Evolutionary conservation across 257 asterid species (phyloP).

Genomic region (Primulina eburnea): DNA sequence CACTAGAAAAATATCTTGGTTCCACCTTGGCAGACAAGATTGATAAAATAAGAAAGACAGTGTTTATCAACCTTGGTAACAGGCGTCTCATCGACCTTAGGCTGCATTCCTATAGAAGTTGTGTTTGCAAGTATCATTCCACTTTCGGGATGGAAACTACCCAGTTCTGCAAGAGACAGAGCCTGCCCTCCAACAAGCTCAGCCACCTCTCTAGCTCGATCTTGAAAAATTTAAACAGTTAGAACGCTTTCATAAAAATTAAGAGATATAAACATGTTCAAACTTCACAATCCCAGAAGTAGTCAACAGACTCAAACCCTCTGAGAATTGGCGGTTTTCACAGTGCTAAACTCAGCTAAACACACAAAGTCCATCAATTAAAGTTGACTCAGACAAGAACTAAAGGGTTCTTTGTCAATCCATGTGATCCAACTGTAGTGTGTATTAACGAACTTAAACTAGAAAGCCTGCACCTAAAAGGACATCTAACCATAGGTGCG

Average conservation of each 20-base stretch:
- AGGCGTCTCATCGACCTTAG: slow-evolving; percentile 83
- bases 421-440: not conserved
- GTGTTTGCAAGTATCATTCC: slow-evolving; percentile 98
- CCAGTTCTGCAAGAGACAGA: slow-evolving; percentile 64
- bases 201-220: slow-evolving; percentile 84
- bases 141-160: slow-evolving; percentile 67
- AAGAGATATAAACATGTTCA: not conserved
- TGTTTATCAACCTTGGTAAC: slow-evolving; percentile 64
- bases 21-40: not conserved
- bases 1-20: not conserved
- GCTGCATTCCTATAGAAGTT: slow-evolving; percentile 98
- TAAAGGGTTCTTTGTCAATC: not conserved
- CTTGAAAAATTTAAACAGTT: slow-evolving; percentile 32
- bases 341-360: not conserved
- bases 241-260: not conserved
- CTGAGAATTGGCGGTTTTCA: not conserved
- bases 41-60: slow-evolving; percentile 4
- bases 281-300: not conserved
- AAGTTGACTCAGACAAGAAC: not conserved
- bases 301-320: not conserved
- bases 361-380: too few relatives aligned
- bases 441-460: slow-evolving; percentile 1
- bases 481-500: slow-evolving; percentile 81
- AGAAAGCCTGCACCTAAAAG: slow-evolving; percentile 3
- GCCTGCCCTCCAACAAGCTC: slow-evolving; percentile 78